Evolutionary conservation across 1,284 basidiomycete genomes (phyloP).

Genomic region (Termitomyces sp.): DNA sequence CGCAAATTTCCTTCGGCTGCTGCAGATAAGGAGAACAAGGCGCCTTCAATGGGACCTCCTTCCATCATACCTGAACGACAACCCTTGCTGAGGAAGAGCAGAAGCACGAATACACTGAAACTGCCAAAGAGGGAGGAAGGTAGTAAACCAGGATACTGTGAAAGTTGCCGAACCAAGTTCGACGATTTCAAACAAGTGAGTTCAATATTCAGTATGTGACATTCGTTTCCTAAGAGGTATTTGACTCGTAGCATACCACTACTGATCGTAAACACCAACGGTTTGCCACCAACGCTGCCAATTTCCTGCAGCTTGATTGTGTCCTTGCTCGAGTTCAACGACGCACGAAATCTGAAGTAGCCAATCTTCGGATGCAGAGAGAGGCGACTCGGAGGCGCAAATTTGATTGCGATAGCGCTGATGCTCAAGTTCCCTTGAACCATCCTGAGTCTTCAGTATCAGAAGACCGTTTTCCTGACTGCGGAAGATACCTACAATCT

Average conservation of each 20-base stretch:
- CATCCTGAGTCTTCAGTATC: neutral
- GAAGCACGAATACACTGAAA: slow-evolving; percentile 72
- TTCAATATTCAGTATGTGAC: slow-evolving; percentile 15
- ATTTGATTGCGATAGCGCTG: slow-evolving; percentile 7
- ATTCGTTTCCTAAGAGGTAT: slow-evolving; percentile 4
- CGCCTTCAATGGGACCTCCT: slow-evolving; percentile 63
- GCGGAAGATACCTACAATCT: neutral
- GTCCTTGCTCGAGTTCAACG: slow-evolving; percentile 75
- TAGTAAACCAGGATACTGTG: slow-evolving; percentile 95
- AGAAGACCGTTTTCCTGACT: neutral
- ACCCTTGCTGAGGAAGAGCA: slow-evolving; percentile 60
- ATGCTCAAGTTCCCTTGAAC: neutral
- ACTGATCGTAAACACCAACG: slow-evolving; percentile 74
- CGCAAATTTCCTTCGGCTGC: slow-evolving; percentile 40
- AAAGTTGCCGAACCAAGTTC: slow-evolving; percentile 92
- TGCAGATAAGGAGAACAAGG: slow-evolving; percentile 29
- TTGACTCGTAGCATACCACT: slow-evolving; percentile 65
- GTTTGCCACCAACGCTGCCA: slow-evolving; percentile 77
- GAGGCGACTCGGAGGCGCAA: slow-evolving; percentile 11
- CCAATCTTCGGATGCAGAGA: slow-evolving; percentile 24
- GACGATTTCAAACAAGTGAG: slow-evolving; percentile 82
- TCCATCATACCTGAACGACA: slow-evolving; percentile 49
- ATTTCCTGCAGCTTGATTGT: slow-evolving; percentile 81
- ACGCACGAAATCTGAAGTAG: slow-evolving; percentile 46
- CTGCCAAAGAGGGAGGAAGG: slow-evolving; percentile 77